phyloP scores from a whole-genome alignment of 108 stramenopile species.

The Mayamaea pseudoterrestris region DNA sequence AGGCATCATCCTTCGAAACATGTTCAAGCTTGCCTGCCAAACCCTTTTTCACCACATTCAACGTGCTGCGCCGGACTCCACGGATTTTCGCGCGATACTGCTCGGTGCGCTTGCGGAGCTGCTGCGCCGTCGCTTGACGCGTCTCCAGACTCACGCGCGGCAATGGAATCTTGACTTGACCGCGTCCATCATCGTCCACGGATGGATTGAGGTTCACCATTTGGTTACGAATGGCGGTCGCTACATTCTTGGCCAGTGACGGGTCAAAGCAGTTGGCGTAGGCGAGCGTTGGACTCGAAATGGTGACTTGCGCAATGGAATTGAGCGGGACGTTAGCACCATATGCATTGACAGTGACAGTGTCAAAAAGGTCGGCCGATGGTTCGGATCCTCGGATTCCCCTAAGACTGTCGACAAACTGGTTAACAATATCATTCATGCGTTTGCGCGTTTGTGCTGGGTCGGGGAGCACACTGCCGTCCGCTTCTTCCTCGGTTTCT shows the following conservation, averaged over 20 bases:
- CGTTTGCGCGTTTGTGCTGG: conserved; percentile 20
- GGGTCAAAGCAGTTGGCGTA: conserved; percentile 79
- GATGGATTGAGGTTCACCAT: conserved; percentile 75
- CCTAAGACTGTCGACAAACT: conserved; percentile 46
- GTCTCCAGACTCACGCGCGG: conserved; percentile 63
- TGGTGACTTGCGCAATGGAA: conserved; percentile 76
- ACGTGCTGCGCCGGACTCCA: conserved; percentile 54
- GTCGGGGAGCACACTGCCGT: conserved; percentile 52
- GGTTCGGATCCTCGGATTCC: conserved; percentile 77
- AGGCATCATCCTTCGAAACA: conserved; percentile 81
- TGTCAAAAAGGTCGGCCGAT: conserved; percentile 72
- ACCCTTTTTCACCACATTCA: conserved; percentile 66
- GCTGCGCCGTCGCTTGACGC: conserved; percentile 59
- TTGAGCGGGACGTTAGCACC: conserved; percentile 52
- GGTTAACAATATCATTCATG: conserved; percentile 55
- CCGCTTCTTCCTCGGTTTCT: conserved; percentile 18
- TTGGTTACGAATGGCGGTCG: conserved; percentile 58
- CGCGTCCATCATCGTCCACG: conserved; percentile 57
- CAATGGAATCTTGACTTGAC: conserved; percentile 68
- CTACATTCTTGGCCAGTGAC: conserved; percentile 49
- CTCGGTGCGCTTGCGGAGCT: conserved; percentile 56
- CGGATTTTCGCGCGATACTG: conserved; percentile 48
- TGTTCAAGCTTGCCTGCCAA: conserved; percentile 71
- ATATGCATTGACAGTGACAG: conserved; percentile 61
- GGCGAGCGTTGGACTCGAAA: conserved; percentile 61